Base-by-base conservation (phyloP, 2,329 filamentous ascomycete genomes). In the Diaporthe sp. region DNA sequence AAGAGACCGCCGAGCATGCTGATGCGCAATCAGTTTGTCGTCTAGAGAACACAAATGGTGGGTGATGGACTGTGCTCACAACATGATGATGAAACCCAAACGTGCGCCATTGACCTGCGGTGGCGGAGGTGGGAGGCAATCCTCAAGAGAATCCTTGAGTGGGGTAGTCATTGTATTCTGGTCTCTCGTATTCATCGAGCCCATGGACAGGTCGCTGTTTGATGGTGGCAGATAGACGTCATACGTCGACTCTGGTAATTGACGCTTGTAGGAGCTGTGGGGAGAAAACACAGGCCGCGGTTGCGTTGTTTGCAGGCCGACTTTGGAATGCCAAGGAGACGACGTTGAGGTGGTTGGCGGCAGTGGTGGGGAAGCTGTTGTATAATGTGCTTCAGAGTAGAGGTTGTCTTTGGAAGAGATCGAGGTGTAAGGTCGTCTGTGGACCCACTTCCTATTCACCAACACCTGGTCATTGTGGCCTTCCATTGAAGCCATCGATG, bases 1-100 rank as follows among this genome's bases (percentile, higher is more conserved):
- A 91, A 84, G 3, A 91, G 84, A 4, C 90, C 89, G 3, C 87
- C 77, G 13, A 90, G 85, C 68, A 90, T 84, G 58, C 88, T 90
- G 71, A 22, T 34, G 17, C 3, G 28, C 4, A n/a, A 65, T 62
- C n/a, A 73, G 68, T 72, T 31, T 8, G 46, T 4, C 19, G 9
- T 6, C 37, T 31, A 3, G 13, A 28, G 12, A 31, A 39, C 17
- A 6, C 31, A 51, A 28, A 5, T 4, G 49, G 8, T 19, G 8
- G 13, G 2, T 34, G n/a, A 9, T n/a, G 19, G 34, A 46, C 19
- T 25, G 17, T n/a, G 62, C 75, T 25, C 55, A 76, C 75, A 75
- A 70, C 19, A 75, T 31, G 37, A 76, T 76, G 22, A 76, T 75
- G 5, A 55, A 51, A 6, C 68, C 75, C 25, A 76, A 62, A 5